phyloP scores from a whole-genome alignment of 306 rosid species.

The Fagus sylvatica region DNA sequence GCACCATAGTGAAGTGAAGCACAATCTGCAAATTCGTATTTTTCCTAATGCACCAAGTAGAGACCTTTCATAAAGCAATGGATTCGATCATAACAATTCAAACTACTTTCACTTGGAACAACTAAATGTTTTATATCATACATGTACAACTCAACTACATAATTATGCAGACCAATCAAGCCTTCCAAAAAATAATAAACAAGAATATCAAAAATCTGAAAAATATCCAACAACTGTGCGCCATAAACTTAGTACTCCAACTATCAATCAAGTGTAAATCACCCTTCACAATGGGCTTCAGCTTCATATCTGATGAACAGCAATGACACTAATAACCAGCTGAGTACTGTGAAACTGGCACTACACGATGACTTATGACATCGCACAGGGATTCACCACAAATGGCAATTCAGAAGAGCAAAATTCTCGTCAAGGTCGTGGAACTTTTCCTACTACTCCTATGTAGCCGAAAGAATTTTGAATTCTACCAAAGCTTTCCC shows the following conservation, averaged over 20 bases:
- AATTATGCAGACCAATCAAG: background rate
- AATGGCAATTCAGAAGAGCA: constrained; percentile 23
- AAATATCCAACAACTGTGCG: background rate
- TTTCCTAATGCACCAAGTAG: no score
- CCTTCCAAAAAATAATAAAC: background rate
- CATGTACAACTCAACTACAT: background rate
- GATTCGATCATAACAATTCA: no score
- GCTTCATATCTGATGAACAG: background rate
- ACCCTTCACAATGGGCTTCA: background rate
- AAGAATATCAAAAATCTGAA: background rate
- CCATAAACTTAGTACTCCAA: background rate
- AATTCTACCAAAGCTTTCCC: constrained; percentile 23
- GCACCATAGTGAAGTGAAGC: no score
- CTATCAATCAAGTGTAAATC: background rate
- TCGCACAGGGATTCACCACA: constrained; percentile 5
- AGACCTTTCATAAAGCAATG: no score
- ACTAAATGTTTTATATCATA: background rate
- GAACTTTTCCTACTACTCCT: constrained; percentile 21
- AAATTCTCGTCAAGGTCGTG: constrained; percentile 17
- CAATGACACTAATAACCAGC: background rate
- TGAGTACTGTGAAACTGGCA: no score
- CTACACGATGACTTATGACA: background rate
- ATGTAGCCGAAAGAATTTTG: constrained; percentile 1
- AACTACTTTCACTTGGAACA: background rate
- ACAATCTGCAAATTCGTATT: no score